Percentiles rank a stretch among this genome's conserved stretches.
These are phyloP conservation scores for Lactifluus piperatus DNA, from an alignment of 768 basidiomycete genomes.

Conservation along the genomic window DNA sequence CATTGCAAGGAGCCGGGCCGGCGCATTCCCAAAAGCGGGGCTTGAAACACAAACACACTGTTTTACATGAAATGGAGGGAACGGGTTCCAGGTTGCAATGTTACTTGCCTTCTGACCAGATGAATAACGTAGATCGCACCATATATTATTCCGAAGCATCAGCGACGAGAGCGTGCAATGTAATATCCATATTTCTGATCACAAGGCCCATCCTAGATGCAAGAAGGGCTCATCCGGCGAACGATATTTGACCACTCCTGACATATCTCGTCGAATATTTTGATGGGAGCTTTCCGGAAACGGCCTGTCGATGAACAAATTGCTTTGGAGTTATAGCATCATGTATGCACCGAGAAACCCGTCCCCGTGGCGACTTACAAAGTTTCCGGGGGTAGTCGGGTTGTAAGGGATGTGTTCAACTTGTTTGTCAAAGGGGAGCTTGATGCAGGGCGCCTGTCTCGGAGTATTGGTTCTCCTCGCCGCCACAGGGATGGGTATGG, in stretches of 20 bases:
- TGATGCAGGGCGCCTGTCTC: slow-evolving; percentile 21
- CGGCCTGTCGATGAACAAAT: too few species aligned
- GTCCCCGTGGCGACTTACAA: too few species aligned
- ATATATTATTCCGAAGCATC: too few species aligned
- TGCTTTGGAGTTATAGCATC: too few species aligned
- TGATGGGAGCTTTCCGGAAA: too few species aligned
- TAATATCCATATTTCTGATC: slow-evolving; percentile 21
- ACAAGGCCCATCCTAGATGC: slow-evolving; percentile 20
- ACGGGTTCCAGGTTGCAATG: slow-evolving; percentile 22
- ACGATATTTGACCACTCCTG: slow-evolving; percentile 22
- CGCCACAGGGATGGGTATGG: slow-evolving; percentile 17
- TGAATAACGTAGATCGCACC: too few species aligned
- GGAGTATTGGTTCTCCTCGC: slow-evolving; percentile 18
- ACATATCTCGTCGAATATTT: too few species aligned
- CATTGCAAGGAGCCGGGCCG: not conserved
- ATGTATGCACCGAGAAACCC: too few species aligned
- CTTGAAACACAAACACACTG: slow-evolving; percentile 20
- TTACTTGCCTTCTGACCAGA: slow-evolving; percentile 17
- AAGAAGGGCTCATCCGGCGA: slow-evolving; percentile 21
- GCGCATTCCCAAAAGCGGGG: slow-evolving; percentile 21
- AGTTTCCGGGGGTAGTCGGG: slow-evolving; percentile 14
- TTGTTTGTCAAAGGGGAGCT: slow-evolving; percentile 8
- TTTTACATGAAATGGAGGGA: slow-evolving; percentile 24
- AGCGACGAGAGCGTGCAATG: too few species aligned
- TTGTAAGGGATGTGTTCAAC: slow-evolving; percentile 16